phyloP scores from a whole-genome alignment of 768 basidiomycete species.

The Hygrocybe punicea region DNA sequence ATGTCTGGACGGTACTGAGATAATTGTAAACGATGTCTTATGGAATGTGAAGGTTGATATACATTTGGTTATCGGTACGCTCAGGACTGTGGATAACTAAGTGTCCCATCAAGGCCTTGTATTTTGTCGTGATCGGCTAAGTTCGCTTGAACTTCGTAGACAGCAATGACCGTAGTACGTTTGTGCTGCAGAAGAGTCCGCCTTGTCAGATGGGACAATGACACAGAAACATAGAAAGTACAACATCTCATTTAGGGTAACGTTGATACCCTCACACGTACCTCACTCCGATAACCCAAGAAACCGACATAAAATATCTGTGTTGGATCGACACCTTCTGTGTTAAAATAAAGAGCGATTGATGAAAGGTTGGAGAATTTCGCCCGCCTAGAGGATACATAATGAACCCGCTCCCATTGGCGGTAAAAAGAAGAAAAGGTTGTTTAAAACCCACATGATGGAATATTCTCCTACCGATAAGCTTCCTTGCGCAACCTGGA shows the following conservation, averaged over 20 bases:
- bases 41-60: not conserved
- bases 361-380: conserved; percentile 83
- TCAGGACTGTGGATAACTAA: conserved; percentile 44
- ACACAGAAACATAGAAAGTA: not conserved
- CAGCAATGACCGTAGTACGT: conserved; percentile 71
- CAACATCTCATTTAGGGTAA: not conserved
- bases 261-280: conserved; percentile 26
- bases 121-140: conserved; percentile 86
- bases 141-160: conserved; percentile 87
- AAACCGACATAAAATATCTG: conserved; percentile 84
- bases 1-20: not conserved
- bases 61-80: no score
- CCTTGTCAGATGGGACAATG: not conserved
- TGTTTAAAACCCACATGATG: conserved; percentile 60
- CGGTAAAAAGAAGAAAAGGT: not conserved
- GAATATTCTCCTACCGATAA: conserved; percentile 79
- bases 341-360: conserved; percentile 79
- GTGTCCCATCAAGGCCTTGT: conserved; percentile 66
- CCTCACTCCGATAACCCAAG: conserved; percentile 77
- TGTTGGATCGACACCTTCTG: conserved; percentile 71
- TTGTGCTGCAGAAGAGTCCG: conserved; percentile 52
- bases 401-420: not conserved
- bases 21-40: not conserved
- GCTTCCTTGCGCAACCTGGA: conserved; percentile 62
- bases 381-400: conserved; percentile 52